Base-by-base conservation (phyloP, 257 asterid species). In the Nicotiana knightiana region DNA sequence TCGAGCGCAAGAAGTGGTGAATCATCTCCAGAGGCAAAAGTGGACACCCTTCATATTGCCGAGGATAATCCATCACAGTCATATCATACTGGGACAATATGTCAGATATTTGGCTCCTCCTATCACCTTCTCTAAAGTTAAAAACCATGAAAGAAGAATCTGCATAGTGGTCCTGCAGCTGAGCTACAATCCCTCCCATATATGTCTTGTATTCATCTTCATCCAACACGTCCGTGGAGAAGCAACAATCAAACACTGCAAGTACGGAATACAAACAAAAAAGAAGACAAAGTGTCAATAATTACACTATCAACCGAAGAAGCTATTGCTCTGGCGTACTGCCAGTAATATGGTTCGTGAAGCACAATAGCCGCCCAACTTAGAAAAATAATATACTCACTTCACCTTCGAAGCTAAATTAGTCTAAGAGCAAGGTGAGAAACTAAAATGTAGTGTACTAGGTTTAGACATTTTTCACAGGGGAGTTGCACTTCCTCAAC, bases 61-160 rank as follows among this genome's bases (percentile, higher is more conserved):
- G 91, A 84, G 99, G 99, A 85, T 96, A 96, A 83, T 96, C 99
- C 99, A 96, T 94, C 81, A 94, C 98, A 1, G 98, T 96, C 98
- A 96, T 96, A 85, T 93, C 99, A 81, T 94, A 93, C 92, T 91
- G 97, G 81, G 99, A 92, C 84, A 96, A 83, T 59, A 93, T 83
- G 70, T 96, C 99, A 28, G 98, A 94, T 85, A 94, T 86, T 75
- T 92, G 95, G 87, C 98, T 93, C 92, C 93, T 92, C 88, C 88
- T 89, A 54, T 91, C 93, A 37, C 98, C 97, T 91, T 93, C 98
- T 84, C 93, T 94, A 87, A 96, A 96, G 84, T 96, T 96, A 86
- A 96, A 96, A 77, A 96, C 99, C 98, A 96, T 96, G 89, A 94
- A 93, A 82, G 98, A 97, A 82, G 98, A 98, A 86, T 96, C 99